Conservation (phyloP, 2,329 filamentous ascomycete species). For the Pestalotiopsis sp. region DNA sequence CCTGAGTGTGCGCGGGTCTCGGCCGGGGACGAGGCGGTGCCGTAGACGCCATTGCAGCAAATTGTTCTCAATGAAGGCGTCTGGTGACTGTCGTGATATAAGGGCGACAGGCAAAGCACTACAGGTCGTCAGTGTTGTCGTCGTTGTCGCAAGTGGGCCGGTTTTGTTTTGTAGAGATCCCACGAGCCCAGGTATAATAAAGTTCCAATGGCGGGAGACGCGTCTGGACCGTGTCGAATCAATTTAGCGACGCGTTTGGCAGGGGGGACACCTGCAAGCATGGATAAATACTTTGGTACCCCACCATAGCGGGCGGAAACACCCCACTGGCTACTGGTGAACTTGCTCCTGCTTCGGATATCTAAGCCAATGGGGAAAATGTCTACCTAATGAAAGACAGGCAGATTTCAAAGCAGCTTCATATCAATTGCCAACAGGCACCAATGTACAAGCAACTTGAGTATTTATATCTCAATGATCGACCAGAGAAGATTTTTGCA, state of each 20-base stretch:
- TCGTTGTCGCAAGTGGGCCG: background rate
- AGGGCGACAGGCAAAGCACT: background rate
- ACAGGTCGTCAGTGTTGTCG: background rate
- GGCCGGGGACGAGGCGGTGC: constrained; percentile 56
- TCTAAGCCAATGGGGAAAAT: background rate
- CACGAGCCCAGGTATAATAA: background rate
- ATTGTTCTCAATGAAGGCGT: background rate
- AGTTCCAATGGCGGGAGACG: constrained; percentile 33
- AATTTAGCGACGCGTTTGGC: constrained; percentile 31
- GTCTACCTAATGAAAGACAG: background rate
- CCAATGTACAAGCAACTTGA: background rate
- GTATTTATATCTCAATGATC: background rate
- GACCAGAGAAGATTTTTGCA: background rate
- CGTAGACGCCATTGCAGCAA: constrained; percentile 39
- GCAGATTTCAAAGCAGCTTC: constrained; percentile 8
- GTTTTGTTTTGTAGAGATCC: background rate
- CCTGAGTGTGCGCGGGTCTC: constrained; percentile 78
- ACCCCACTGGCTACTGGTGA: background rate
- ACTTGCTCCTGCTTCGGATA: background rate
- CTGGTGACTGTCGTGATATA: background rate
- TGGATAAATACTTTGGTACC: background rate
- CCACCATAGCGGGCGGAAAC: constrained; percentile 6
- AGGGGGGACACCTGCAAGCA: background rate
- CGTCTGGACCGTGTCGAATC: constrained; percentile 42
- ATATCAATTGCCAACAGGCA: background rate